These are phyloP conservation scores for Aschersonia sp. DNA, from an alignment of 2,329 filamentous ascomycete genomes.

Conservation along the genomic window DNA sequence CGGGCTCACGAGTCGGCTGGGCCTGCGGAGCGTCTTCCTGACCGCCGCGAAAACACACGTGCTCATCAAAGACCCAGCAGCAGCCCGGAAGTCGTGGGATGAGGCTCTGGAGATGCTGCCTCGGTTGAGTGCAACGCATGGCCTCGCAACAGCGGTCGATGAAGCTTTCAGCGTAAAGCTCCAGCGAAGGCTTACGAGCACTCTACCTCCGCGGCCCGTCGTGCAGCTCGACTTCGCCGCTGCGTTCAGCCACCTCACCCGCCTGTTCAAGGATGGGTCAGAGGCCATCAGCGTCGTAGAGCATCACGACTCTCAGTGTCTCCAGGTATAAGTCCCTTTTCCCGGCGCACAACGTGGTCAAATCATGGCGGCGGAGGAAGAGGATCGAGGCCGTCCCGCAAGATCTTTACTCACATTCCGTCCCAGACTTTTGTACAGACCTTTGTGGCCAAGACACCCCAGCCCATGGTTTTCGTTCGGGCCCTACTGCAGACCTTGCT, in stretches of 20 bases:
- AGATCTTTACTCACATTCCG: neutral
- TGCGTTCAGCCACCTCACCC: constrained; percentile 53
- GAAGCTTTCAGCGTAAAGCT: constrained; percentile 83
- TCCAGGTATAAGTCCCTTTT: constrained; percentile 38
- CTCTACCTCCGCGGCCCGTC: constrained; percentile 82
- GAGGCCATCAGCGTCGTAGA: constrained; percentile 54
- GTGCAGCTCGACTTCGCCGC: constrained; percentile 62
- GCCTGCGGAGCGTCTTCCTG: constrained; percentile 51
- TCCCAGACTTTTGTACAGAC: constrained; percentile 53
- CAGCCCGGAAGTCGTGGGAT: constrained; percentile 35
- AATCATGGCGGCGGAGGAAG: neutral
- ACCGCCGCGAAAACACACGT: constrained; percentile 33
- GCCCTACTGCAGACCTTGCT: constrained; percentile 65
- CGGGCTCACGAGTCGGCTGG: constrained; percentile 51
- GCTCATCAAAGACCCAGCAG: constrained; percentile 28
- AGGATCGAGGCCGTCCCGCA: neutral
- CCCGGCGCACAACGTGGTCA: no score
- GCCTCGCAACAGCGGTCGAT: constrained; percentile 48
- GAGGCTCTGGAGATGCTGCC: constrained; percentile 35
- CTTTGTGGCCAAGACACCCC: constrained; percentile 66
- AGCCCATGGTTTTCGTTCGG: constrained; percentile 72
- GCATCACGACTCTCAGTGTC: constrained; percentile 52
- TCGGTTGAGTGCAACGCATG: constrained; percentile 42
- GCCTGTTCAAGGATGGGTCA: constrained; percentile 56
- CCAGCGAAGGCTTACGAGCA: constrained; percentile 83